phyloP scores from a whole-genome alignment of 106 monocot genomes.

The Cymbidium sinense region DNA sequence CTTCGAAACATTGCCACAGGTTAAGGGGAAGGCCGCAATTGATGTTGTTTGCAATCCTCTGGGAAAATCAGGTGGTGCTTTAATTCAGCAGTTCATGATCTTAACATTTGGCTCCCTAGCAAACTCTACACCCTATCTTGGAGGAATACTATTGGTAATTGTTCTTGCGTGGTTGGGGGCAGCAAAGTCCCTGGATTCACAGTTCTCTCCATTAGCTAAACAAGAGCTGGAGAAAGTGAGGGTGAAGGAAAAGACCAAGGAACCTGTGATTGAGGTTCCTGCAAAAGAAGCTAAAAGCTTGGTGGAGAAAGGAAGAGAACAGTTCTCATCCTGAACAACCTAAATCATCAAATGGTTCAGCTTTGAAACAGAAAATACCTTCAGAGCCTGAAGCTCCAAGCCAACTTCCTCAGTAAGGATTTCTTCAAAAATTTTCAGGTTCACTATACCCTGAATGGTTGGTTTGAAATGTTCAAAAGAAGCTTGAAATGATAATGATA shows the following conservation, averaged over 20 bases:
- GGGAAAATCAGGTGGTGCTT: conserved; percentile 93
- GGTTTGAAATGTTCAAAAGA: background rate
- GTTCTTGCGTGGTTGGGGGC: conserved; percentile 90
- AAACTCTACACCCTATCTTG: conserved; percentile 93
- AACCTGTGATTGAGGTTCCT: conserved; percentile 17
- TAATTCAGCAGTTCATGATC: conserved; percentile 99
- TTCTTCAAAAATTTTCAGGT: background rate
- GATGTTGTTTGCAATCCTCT: conserved; percentile 99
- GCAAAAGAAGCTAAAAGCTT: background rate
- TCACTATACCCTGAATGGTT: background rate
- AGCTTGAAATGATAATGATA: background rate
- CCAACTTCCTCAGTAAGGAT: conserved; percentile 6
- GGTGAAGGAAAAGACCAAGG: conserved; percentile 23
- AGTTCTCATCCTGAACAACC: conserved; percentile 12
- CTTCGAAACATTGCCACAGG: conserved; percentile 24
- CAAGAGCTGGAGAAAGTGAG: conserved; percentile 68
- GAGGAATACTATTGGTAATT: conserved; percentile 88
- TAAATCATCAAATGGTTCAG: conserved; percentile 23
- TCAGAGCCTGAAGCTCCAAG: conserved; percentile 16
- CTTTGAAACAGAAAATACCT: conserved; percentile 19
- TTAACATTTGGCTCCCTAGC: conserved; percentile 92
- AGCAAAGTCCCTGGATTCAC: conserved; percentile 80
- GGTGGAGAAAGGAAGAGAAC: conserved; percentile 10
- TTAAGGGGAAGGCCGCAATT: conserved; percentile 95
- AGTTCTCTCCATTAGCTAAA: conserved; percentile 88